phyloP scores from a whole-genome alignment of 768 basidiomycete genomes.

The Kwoniella shandongensis region DNA sequence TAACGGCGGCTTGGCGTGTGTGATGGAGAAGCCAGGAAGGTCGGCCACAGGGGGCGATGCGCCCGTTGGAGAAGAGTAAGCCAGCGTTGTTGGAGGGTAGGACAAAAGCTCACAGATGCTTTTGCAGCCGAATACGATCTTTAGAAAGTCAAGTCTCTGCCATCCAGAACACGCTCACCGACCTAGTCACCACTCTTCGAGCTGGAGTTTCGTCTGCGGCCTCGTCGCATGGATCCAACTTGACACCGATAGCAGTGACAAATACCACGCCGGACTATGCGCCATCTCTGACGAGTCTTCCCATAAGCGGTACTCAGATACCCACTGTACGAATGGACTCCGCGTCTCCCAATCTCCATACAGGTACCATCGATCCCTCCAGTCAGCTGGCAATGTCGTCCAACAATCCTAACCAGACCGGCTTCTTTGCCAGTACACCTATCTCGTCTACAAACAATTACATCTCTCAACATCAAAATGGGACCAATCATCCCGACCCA shows the following conservation, averaged over 20 bases:
- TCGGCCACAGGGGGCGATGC: conserved; percentile 54
- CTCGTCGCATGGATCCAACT: conserved; percentile 16
- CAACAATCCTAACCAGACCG: neutral
- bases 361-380: conserved; percentile 5
- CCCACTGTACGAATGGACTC: conserved; percentile 8
- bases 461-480: too few relatives aligned
- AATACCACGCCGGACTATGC: conserved; percentile 19
- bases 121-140: conserved; percentile 77
- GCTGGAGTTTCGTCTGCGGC: conserved; percentile 34
- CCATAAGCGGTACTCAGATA: neutral
- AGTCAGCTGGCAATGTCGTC: neutral
- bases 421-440: conserved; percentile 2
- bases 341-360: conserved; percentile 5
- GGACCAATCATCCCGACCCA: neutral
- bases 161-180: conserved; percentile 76
- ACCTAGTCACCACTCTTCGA: conserved; percentile 77
- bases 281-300: conserved; percentile 3
- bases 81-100: neutral
- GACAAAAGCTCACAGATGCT: neutral
- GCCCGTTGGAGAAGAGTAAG: conserved; percentile 44
- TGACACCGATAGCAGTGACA: conserved; percentile 14
- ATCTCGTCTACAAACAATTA: neutral
- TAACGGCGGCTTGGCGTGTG: conserved; percentile 82
- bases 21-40: conserved; percentile 83
- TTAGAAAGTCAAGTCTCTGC: conserved; percentile 79